Evolutionary conservation across 2,329 filamentous ascomycete genomes (phyloP), one percentile per base, ranked within the genome.

Genomic region (Colletotrichum graminicola): DNA sequence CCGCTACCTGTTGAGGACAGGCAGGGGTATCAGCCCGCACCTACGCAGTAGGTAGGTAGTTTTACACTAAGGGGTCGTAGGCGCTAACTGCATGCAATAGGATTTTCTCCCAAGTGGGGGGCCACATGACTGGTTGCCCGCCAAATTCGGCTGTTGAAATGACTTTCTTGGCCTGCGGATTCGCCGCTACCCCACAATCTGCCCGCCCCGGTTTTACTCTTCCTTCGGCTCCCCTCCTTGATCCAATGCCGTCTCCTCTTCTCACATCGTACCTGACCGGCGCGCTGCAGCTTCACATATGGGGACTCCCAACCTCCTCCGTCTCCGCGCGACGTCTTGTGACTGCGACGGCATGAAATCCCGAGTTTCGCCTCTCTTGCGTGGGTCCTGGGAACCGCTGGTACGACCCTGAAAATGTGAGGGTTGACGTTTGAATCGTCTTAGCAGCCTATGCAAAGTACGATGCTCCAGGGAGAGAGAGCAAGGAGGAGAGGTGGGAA

Each of bases 131-230:
- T 74, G 67, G 66, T 23, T 51, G 54, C 52, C 52, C 59, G 56
- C 67, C 57, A 72, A 34, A 63, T 32, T 70, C 54, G 43, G 64
- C 62, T 54, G 43, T 51, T 63, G 29, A 60, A 61, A 72, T 69
- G 62, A 60, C 73, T 66, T 66, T 70, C 62, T 62, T 63, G 64
- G 18, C 59, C 57, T 61, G 34, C 60, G 74, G 69, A 74, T 74
- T 74, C 62, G 73, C 70, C 49, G 66, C 60, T 74, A 75, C 73
- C 73, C 73, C 72, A 74, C 72, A 70, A 54, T 62, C 57, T 69
- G 68, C 68, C 67, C 52, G 51, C 61, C 66, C 65, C 52, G 52
- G 52, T 36, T 36, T 32, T n/a, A 55, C 32, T 32, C 29, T 36
- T 36, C 45, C 59, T 49, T 67, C 49, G 39, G 5, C 57, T n/a